These are phyloP conservation scores for Monosporascus sp. DNA, from an alignment of 2,329 filamentous ascomycete genomes.

Conservation along the genomic window DNA sequence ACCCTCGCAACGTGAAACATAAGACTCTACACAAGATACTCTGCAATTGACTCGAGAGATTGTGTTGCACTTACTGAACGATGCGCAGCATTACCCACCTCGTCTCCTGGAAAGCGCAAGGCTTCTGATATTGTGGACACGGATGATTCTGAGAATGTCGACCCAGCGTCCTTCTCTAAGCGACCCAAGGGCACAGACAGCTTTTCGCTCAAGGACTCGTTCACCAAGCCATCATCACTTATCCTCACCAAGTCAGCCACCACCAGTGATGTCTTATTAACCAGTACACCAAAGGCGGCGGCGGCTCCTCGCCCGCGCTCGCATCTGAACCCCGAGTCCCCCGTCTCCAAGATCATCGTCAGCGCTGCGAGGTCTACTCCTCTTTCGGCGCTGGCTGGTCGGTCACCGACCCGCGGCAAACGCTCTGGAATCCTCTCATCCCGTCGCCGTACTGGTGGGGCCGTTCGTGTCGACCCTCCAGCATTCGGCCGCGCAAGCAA, in stretches of 20 bases:
- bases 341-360: constrained; percentile 40
- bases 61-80: constrained; percentile 18
- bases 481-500: constrained; percentile 45
- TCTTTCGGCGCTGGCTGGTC: constrained; percentile 66
- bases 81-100: constrained; percentile 33
- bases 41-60: not conserved
- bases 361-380: constrained; percentile 44
- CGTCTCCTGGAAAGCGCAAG: constrained; percentile 50
- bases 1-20: not conserved
- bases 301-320: constrained; percentile 35
- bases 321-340: constrained; percentile 49
- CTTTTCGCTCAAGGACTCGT: constrained; percentile 36
- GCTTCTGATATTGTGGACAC: constrained; percentile 43
- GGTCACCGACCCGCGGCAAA: constrained; percentile 70
- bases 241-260: constrained; percentile 37
- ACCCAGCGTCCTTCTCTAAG: constrained; percentile 53
- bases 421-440: constrained; percentile 62
- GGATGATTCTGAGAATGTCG: constrained; percentile 57
- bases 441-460: constrained; percentile 59
- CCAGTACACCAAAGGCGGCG: constrained; percentile 22
- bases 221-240: constrained; percentile 42
- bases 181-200: constrained; percentile 47
- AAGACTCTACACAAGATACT: not conserved
- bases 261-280: constrained; percentile 30
- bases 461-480: constrained; percentile 68